phyloP scores from a whole-genome alignment of 2,329 filamentous ascomycete genomes.

The Diaporthe capsici region DNA sequence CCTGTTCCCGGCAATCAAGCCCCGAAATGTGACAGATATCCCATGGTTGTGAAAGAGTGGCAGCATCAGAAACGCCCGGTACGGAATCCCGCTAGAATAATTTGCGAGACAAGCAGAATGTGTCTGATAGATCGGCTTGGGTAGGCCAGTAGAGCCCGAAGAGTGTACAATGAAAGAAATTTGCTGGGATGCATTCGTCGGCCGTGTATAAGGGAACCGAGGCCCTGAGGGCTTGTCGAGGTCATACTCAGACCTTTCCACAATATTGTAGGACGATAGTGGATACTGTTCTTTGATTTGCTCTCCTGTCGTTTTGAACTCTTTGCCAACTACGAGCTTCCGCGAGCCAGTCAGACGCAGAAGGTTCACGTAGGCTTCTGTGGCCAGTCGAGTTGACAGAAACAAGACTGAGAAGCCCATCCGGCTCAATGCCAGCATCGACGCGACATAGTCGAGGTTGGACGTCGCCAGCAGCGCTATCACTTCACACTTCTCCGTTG shows the following conservation, averaged over 20 bases:
- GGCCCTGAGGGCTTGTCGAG: constrained; percentile 24
- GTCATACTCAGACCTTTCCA: constrained; percentile 41
- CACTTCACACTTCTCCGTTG: constrained; percentile 50
- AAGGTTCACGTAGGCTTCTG: constrained; percentile 63
- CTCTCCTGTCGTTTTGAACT: constrained; percentile 36
- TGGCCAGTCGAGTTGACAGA: constrained; percentile 67
- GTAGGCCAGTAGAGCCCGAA: constrained; percentile 66
- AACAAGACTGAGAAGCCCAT: constrained; percentile 67
- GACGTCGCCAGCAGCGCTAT: constrained; percentile 64
- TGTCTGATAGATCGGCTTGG: constrained; percentile 68
- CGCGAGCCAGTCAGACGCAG: constrained; percentile 58
- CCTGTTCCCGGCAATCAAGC: constrained; percentile 59
- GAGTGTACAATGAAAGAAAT: constrained; percentile 53
- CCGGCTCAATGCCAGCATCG: constrained; percentile 65
- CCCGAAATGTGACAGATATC: constrained; percentile 62
- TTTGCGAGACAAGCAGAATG: constrained; percentile 62
- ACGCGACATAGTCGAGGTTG: constrained; percentile 65
- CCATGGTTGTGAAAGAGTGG: constrained; percentile 68
- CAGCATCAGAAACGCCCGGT: constrained; percentile 60
- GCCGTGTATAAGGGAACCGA: constrained; percentile 43
- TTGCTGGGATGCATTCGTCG: constrained; percentile 42
- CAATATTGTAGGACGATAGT: constrained; percentile 44
- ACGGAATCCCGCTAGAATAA: constrained; percentile 58
- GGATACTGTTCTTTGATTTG: constrained; percentile 48
- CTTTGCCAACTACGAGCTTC: constrained; percentile 48